Evolutionary conservation across 345 rosid species (phyloP).

Genomic region (Eucalyptus albens): DNA sequence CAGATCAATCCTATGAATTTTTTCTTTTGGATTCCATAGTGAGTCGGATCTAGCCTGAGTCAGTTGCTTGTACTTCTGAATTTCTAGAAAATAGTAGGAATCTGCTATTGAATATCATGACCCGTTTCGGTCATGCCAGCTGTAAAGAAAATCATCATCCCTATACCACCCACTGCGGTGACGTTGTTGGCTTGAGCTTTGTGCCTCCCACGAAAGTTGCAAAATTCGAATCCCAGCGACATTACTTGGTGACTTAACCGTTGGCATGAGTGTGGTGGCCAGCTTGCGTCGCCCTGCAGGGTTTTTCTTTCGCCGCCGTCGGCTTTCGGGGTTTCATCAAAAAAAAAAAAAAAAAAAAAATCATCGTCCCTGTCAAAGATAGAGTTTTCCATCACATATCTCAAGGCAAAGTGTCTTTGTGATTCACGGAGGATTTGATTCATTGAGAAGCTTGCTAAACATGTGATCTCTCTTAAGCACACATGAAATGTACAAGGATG

Average conservation of each 20-base stretch:
- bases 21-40: background rate
- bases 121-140: rapidly evolving
- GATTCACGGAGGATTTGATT: background rate
- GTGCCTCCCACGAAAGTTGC: no score
- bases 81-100: background rate
- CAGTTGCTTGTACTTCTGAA: background rate
- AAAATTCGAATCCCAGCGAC: rapidly evolving
- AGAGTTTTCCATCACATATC: background rate
- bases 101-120: background rate
- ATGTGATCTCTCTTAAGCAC: background rate
- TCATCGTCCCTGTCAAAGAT: background rate
- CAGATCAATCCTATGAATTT: background rate
- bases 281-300: no score
- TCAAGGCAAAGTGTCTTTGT: background rate
- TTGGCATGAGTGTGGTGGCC: no score
- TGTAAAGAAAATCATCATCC: background rate
- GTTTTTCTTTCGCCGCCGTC: rapidly evolving
- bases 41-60: background rate
- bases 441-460: background rate
- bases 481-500: background rate
- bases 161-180: rapidly evolving
- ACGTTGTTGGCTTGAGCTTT: no score
- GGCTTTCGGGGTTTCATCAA: no score
- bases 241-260: no score
- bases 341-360: background rate